Evolutionary conservation across 2,329 filamentous ascomycete genomes (phyloP).

Genomic region (Sporothrix brunneoviolacea): DNA sequence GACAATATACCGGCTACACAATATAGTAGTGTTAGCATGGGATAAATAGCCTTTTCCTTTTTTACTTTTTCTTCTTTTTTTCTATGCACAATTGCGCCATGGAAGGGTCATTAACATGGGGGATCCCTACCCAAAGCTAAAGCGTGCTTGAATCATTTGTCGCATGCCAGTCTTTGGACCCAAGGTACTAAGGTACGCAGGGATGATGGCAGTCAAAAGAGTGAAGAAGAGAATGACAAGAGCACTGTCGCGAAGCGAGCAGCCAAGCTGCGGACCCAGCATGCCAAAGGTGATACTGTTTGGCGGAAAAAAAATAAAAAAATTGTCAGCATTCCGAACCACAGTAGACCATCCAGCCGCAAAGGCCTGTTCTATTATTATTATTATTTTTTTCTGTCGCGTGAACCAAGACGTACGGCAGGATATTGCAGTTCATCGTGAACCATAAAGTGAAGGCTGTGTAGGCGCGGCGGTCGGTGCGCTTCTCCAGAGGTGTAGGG

Average conservation of each 20-base stretch:
- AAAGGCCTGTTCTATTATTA: too few relatives aligned
- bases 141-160: constrained; percentile 60
- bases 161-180: constrained; percentile 58
- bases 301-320: neutral
- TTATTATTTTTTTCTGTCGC: too few relatives aligned
- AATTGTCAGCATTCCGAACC: neutral
- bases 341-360: too few relatives aligned
- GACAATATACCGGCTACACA: constrained; percentile 47
- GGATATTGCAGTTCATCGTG: constrained; percentile 42
- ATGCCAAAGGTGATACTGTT: constrained; percentile 53
- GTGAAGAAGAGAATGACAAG: constrained; percentile 60
- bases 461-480: constrained; percentile 34
- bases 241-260: constrained; percentile 49
- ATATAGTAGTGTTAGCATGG: neutral
- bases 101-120: neutral
- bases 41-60: neutral
- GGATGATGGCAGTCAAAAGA: constrained; percentile 45
- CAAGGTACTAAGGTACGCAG: constrained; percentile 51
- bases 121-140: constrained; percentile 47
- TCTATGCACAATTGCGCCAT: too few relatives aligned
- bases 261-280: constrained; percentile 48
- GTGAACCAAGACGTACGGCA: constrained; percentile 30
- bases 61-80: neutral
- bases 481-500: constrained; percentile 36
- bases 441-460: constrained; percentile 44